These are phyloP conservation scores for Shiraia bambusicola DNA, from an alignment of 2,329 filamentous ascomycete species.

Conservation along the genomic window DNA sequence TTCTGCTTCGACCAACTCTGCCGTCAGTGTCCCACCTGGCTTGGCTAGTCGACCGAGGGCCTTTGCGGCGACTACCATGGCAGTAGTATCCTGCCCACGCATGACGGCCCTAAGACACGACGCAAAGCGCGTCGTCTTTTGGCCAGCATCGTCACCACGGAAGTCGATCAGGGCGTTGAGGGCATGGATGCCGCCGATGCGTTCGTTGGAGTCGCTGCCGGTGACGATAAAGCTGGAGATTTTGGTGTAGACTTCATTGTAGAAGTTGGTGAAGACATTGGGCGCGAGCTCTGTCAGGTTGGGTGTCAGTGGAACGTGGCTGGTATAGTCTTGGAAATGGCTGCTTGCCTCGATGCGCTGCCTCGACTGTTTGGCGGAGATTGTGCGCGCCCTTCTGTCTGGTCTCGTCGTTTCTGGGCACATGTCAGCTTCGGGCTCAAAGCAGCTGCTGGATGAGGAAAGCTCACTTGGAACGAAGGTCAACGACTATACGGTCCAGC, in stretches of 20 bases:
- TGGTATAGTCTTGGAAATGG: constrained; percentile 2
- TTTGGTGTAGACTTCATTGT: constrained; percentile 65
- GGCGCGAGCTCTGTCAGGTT: constrained; percentile 67
- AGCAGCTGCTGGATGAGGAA: background rate
- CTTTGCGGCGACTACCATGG: constrained; percentile 86
- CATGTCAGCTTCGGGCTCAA: constrained; percentile 12
- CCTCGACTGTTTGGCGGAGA: constrained; percentile 47
- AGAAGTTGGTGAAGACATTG: constrained; percentile 74
- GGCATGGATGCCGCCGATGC: constrained; percentile 87
- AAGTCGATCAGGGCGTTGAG: constrained; percentile 94
- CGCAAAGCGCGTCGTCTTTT: constrained; percentile 92
- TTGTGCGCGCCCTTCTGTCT: constrained; percentile 48
- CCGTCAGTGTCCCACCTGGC: constrained; percentile 89
- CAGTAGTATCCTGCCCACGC: constrained; percentile 84
- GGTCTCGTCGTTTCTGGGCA: constrained; percentile 47
- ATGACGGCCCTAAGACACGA: constrained; percentile 86
- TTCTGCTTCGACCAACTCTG: constrained; percentile 93
- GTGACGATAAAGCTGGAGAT: constrained; percentile 77
- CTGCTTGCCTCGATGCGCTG: constrained; percentile 49
- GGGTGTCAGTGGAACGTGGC: constrained; percentile 18
- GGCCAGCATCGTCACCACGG: constrained; percentile 87
- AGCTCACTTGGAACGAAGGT: constrained; percentile 58
- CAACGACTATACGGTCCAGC: constrained; percentile 58
- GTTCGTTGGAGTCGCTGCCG: constrained; percentile 82
- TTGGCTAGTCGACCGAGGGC: constrained; percentile 88